Evolutionary conservation across 2,329 filamentous ascomycete species (phyloP).

Genomic region (Aspergillus quadricinctus): DNA sequence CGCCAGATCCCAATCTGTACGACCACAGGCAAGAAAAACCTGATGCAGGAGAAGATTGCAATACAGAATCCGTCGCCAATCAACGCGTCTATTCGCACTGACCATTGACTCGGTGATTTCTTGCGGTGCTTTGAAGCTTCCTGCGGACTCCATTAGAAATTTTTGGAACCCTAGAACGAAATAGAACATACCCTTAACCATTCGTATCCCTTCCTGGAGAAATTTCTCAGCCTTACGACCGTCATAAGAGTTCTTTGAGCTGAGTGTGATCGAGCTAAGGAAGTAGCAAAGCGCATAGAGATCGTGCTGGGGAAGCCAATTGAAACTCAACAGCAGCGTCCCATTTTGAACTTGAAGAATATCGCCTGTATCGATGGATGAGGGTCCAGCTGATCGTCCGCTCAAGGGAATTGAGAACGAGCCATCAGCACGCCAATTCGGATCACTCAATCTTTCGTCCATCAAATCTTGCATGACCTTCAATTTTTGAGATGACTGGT

Average conservation of each 20-base stretch:
- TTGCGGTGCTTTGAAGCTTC: constrained; percentile 35
- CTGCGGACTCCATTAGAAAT: constrained; percentile 19
- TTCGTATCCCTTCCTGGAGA: constrained; percentile 54
- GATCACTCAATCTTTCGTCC: constrained; percentile 45
- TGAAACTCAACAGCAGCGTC: constrained; percentile 49
- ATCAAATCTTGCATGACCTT: constrained; percentile 52
- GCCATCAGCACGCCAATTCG: constrained; percentile 44
- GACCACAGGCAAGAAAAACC: constrained; percentile 64
- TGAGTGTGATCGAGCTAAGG: constrained; percentile 53
- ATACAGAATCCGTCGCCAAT: constrained; percentile 63
- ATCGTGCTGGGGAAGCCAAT: constrained; percentile 58
- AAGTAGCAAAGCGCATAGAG: constrained; percentile 58
- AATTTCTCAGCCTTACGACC: constrained; percentile 53
- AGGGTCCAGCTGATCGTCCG: constrained; percentile 35
- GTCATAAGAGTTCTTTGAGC: constrained; percentile 53
- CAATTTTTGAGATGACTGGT: constrained; percentile 52
- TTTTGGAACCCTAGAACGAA: constrained; percentile 9
- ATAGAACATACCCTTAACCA: constrained; percentile 40
- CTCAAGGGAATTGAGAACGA: constrained; percentile 46
- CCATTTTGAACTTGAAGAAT: constrained; percentile 42
- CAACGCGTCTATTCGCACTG: constrained; percentile 54
- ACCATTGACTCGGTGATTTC: constrained; percentile 51
- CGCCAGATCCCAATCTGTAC: constrained; percentile 66
- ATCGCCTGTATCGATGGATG: constrained; percentile 37
- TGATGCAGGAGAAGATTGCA: constrained; percentile 69